phyloP scores from a whole-genome alignment of 2,329 filamentous ascomycete genomes.

The Cladophialophora carrionii region DNA sequence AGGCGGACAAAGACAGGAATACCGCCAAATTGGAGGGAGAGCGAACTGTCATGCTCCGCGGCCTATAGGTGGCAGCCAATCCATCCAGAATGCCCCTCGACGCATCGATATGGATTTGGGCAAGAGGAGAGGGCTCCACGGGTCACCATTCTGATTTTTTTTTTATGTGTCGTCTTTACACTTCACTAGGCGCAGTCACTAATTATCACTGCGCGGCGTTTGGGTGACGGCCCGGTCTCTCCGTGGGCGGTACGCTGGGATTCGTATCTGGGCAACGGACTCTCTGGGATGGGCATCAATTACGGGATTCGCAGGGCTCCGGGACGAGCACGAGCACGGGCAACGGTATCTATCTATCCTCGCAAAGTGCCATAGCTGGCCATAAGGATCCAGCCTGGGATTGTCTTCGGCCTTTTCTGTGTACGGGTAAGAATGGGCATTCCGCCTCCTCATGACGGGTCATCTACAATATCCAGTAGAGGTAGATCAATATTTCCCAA shows the following conservation, averaged over 20 bases:
- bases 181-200: not conserved
- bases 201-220: not conserved
- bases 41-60: conserved; percentile 90
- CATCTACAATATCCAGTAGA: too few species aligned
- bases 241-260: not conserved
- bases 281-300: too few species aligned
- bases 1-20: conserved; percentile 93
- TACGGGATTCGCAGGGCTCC: too few species aligned
- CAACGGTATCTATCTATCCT: too few species aligned
- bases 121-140: not conserved
- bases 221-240: not conserved
- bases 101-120: not conserved
- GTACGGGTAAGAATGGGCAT: too few species aligned
- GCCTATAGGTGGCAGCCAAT: conserved; percentile 62
- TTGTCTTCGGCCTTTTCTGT: too few species aligned
- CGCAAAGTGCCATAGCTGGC: too few species aligned
- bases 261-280: not conserved
- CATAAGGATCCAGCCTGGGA: too few species aligned
- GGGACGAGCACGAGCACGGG: too few species aligned
- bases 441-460: too few species aligned
- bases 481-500: too few species aligned
- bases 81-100: not conserved
- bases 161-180: not conserved
- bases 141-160: not conserved
- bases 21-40: conserved; percentile 89